Conservation (phyloP, 768 basidiomycete genomes). For the Baorangia bicolor region DNA sequence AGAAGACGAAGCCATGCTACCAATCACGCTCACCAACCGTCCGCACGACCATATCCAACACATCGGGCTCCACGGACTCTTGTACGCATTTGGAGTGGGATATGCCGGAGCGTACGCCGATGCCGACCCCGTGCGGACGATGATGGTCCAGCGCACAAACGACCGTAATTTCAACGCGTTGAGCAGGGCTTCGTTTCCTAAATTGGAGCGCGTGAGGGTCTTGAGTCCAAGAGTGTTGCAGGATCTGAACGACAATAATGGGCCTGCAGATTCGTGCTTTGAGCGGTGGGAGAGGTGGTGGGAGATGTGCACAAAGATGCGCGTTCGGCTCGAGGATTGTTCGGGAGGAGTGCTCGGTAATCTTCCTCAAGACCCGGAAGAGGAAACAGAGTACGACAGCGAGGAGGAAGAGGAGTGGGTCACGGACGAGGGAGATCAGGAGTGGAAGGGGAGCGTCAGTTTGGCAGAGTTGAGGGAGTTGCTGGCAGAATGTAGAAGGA, state of each 20-base stretch:
- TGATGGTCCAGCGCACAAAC: constrained; percentile 53
- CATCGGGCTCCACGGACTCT: constrained; percentile 68
- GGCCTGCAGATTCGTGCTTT: constrained; percentile 42
- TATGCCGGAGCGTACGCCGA: constrained; percentile 43
- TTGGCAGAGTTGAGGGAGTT: constrained; percentile 52
- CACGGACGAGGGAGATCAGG: constrained; percentile 35
- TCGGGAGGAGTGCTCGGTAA: constrained; percentile 62
- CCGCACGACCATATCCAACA: constrained; percentile 58
- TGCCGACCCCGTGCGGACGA: constrained; percentile 43
- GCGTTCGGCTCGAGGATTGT: constrained; percentile 71
- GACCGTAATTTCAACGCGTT: constrained; percentile 61
- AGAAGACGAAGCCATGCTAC: constrained; percentile 33
- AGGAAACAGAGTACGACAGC: constrained; percentile 34
- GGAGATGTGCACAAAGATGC: constrained; percentile 46
- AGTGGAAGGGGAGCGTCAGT: constrained; percentile 24
- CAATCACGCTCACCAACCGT: constrained; percentile 41
- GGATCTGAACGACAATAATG: constrained; percentile 54
- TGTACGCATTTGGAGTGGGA: constrained; percentile 68
- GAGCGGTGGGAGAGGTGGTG: constrained; percentile 74
- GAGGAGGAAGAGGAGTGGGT: constrained; percentile 33
- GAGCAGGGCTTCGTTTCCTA: constrained; percentile 57
- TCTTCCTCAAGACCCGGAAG: constrained; percentile 32
- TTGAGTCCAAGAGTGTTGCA: constrained; percentile 54
- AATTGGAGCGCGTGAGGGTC: constrained; percentile 56
- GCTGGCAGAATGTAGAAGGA: constrained; percentile 55